Base-by-base conservation (phyloP, 768 basidiomycete species). In the Naematelia encephala region DNA sequence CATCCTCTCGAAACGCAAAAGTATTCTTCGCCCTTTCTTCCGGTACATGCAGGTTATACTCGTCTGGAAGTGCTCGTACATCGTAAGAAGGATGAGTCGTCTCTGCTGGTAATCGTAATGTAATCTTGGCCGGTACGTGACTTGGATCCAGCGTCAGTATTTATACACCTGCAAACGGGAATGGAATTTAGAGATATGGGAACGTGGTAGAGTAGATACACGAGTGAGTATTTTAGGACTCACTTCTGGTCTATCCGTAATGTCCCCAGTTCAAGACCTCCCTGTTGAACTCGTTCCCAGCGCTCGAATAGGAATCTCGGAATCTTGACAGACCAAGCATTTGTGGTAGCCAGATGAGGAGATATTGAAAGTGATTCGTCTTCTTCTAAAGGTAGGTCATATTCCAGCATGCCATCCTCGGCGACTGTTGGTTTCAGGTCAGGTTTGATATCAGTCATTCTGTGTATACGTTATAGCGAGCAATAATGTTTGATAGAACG, bases 21-120 rank as follows among this genome's bases (percentile, higher is more conserved):
- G 65, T 59, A 47, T 73, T 73, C 51, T 60, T 88, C 8, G 90
- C 87, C 28, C 84, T 77, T 62, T 90, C 87, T 62, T 90, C 87
- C 44, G 91, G 85, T 84, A 94, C 90, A 44, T 90, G 87, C 29
- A 97, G 81, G 66, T 91, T 89, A 78, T 91, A 97, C 75, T 85
- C 83, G 68, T 88, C 87, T 3, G 78, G 78, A 21, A 80, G 66
- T 22, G 50, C 21, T 25, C 39, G 34, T 14, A 29, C 26, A 39
- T 4, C 11, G 52, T 11, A 39, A 62, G 64, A 50, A 59, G 46
- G 39, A 64, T 61, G 49, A 29, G 61, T 54, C 22, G 60, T 8
- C 34, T 68, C 48, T 54, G 68, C 30, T 51, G 70, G 49, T 51
- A 66, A 43, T 2, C 62, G 59, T 11, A 71, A 58, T 12, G 60